These are phyloP conservation scores for Microdochium trichocladiopsis DNA, from an alignment of 2,329 filamentous ascomycete species.

Conservation along the genomic window DNA sequence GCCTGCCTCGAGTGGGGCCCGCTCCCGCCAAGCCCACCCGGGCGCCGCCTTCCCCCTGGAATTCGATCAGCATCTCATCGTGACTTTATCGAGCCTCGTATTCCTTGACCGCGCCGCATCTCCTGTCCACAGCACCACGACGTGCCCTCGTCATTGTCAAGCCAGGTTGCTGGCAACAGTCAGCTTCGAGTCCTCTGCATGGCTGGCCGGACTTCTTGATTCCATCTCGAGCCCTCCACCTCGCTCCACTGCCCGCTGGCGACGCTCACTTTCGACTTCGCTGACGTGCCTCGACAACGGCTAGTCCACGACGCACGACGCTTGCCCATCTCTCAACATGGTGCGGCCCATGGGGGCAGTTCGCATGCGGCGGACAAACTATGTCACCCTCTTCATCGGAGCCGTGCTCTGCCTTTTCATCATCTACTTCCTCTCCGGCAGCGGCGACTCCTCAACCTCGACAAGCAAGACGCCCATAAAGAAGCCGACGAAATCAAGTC, in stretches of 20 bases:
- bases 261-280: neutral
- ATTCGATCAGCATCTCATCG: too few relatives aligned
- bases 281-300: neutral
- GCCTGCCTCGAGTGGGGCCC: too few relatives aligned
- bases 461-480: constrained; percentile 49
- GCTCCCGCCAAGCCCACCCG: too few relatives aligned
- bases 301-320: constrained; percentile 6
- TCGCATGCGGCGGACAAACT: constrained; percentile 25
- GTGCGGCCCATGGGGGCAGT: constrained; percentile 26
- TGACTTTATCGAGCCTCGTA: too few relatives aligned
- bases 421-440: constrained; percentile 22
- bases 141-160: neutral
- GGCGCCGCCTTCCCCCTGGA: too few relatives aligned
- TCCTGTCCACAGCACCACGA: too few relatives aligned
- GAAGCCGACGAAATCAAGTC: constrained; percentile 49
- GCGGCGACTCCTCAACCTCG: constrained; percentile 10
- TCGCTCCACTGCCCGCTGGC: constrained; percentile 6
- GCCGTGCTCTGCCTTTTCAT: constrained; percentile 23
- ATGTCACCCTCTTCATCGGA: constrained; percentile 21
- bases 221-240: constrained; percentile 6
- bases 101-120: too few relatives aligned
- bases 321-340: constrained; percentile 10
- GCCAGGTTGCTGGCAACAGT: constrained; percentile 1
- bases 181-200: constrained; percentile 9
- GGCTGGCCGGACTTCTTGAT: constrained; percentile 12